phyloP scores from a whole-genome alignment of 2,329 filamentous ascomycete species.

The Immersiporthe knoxdaviesiana region DNA sequence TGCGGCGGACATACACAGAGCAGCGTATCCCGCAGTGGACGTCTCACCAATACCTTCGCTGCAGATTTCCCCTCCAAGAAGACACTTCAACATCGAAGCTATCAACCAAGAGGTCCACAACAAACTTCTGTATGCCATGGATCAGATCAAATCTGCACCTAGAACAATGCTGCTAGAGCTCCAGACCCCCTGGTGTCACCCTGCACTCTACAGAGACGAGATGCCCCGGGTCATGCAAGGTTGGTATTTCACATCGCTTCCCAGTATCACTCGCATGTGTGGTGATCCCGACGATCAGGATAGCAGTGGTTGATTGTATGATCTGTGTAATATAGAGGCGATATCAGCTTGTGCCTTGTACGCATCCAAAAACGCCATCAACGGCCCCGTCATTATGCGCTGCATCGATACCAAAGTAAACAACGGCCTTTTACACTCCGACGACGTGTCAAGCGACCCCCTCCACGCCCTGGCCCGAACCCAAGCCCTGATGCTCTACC shows the following conservation, averaged over 20 bases:
- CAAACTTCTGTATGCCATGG: slow-evolving; percentile 39
- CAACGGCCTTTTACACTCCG: slow-evolving; percentile 45
- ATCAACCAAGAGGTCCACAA: slow-evolving; percentile 15
- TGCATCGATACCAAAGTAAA: slow-evolving; percentile 50
- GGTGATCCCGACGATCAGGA: no score
- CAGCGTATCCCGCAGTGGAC: neutral
- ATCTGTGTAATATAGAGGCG: slow-evolving; percentile 45
- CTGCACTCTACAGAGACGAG: slow-evolving; percentile 50
- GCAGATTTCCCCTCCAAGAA: neutral
- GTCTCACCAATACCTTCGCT: neutral
- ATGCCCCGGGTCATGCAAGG: slow-evolving; percentile 59
- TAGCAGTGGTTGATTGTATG: neutral
- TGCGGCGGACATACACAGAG: neutral
- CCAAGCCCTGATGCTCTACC: slow-evolving; percentile 50
- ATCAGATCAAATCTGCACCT: slow-evolving; percentile 55
- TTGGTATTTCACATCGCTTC: slow-evolving; percentile 31
- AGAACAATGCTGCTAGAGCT: slow-evolving; percentile 52
- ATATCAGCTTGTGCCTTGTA: slow-evolving; percentile 58
- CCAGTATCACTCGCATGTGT: neutral
- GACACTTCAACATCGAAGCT: slow-evolving; percentile 13
- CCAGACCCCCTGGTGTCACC: slow-evolving; percentile 58
- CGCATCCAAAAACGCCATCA: slow-evolving; percentile 51
- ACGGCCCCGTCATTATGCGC: slow-evolving; percentile 52
- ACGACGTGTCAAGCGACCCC: slow-evolving; percentile 38
- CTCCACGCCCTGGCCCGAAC: slow-evolving; percentile 42